Percentiles rank a stretch among this genome's conserved stretches.
These are phyloP conservation scores for Yamadazyma diospyri DNA, from an alignment of 1,139 yeast genomes.

Conservation along the genomic window DNA sequence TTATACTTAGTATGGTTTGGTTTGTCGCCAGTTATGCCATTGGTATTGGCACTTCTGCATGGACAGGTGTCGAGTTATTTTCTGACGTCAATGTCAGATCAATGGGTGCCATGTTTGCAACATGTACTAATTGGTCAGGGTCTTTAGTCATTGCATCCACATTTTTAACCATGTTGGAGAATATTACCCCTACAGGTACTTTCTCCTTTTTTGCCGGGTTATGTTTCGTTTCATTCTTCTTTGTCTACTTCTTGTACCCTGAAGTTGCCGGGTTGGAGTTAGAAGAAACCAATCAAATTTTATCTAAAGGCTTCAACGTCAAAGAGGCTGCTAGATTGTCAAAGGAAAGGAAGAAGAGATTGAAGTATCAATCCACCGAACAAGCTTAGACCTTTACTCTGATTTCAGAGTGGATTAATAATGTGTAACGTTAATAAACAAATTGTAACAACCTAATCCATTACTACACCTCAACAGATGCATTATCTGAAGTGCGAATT, in stretches of 20 bases:
- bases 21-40: conserved; percentile 88
- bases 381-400: neutral
- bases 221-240: conserved; percentile 64
- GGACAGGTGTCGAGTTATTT: conserved; percentile 96
- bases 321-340: conserved; percentile 65
- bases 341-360: conserved; percentile 34
- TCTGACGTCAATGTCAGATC: conserved; percentile 89
- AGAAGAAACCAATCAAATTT: conserved; percentile 82
- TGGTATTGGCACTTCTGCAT: conserved; percentile 95
- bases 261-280: conserved; percentile 87
- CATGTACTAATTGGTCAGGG: conserved; percentile 97
- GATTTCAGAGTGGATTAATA: neutral
- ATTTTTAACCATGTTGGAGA: conserved; percentile 88
- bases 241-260: conserved; percentile 82
- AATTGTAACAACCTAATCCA: too few relatives aligned
- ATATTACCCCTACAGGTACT: conserved; percentile 92
- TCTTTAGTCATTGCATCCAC: conserved; percentile 88
- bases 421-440: conserved; percentile 1
- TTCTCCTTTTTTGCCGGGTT: conserved; percentile 86
- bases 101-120: conserved; percentile 84
- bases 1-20: conserved; percentile 78
- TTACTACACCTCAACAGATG: too few relatives aligned
- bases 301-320: conserved; percentile 82
- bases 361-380: conserved; percentile 10
- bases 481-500: conserved; percentile 1